These are phyloP conservation scores for Phtheirospermum japonicum DNA, from an alignment of 257 asterid species.

Conservation along the genomic window DNA sequence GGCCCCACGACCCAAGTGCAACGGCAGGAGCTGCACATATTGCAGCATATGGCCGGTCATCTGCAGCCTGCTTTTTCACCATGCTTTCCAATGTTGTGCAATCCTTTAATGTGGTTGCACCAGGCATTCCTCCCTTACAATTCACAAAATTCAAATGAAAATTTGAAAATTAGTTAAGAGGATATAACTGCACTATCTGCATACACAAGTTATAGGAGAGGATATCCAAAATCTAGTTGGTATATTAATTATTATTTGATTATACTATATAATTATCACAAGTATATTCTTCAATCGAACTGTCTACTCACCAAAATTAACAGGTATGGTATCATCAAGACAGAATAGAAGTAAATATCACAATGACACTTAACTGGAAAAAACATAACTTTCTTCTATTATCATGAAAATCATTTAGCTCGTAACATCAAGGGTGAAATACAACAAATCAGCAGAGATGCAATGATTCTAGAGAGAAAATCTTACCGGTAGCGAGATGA, in stretches of 20 bases:
- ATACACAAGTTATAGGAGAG: not conserved
- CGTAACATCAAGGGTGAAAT: not conserved
- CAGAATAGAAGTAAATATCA: not conserved
- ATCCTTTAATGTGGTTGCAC: constrained; percentile 73
- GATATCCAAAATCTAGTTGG: not conserved
- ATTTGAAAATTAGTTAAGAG: constrained; percentile 5
- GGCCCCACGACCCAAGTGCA: constrained; percentile 91
- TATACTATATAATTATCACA: not conserved
- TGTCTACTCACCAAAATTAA: not conserved
- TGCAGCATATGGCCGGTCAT: constrained; percentile 68
- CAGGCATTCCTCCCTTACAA: constrained; percentile 87
- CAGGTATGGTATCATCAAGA: not conserved
- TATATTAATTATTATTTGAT: not conserved
- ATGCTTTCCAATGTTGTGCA: constrained; percentile 71
- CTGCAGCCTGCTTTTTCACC: constrained; percentile 68
- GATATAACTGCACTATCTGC: not conserved
- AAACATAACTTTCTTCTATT: constrained; percentile 3
- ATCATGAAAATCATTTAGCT: constrained; percentile 10
- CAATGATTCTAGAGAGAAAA: not conserved
- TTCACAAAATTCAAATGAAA: constrained; percentile 10
- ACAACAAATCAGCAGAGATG: not conserved
- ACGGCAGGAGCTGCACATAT: constrained; percentile 98
- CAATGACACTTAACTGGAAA: constrained; percentile 6
- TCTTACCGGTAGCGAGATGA: constrained; percentile 78
- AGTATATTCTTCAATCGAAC: not conserved